phyloP scores from a whole-genome alignment of 257 asterid genomes.

The Solanum appendiculatum region DNA sequence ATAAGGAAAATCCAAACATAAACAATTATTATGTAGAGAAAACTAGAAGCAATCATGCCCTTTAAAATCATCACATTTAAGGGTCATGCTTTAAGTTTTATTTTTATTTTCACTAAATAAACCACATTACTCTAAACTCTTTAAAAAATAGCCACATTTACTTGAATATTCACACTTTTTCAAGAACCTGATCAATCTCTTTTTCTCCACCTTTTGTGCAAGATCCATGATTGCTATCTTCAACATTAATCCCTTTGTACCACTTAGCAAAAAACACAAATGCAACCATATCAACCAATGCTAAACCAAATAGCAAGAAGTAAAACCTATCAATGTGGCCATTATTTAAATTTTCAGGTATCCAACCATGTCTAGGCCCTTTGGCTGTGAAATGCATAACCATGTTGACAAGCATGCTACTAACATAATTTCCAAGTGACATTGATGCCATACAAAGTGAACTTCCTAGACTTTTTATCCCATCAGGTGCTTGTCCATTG shows the following conservation, averaged over 20 bases:
- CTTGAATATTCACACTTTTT: constrained; percentile 8
- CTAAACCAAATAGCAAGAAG: constrained; percentile 38
- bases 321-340: constrained; percentile 63
- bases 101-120: neutral
- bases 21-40: neutral
- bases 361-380: constrained; percentile 46
- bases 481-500: constrained; percentile 74
- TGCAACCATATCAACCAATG: constrained; percentile 35
- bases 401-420: constrained; percentile 51
- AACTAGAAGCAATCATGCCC: constrained; percentile 18
- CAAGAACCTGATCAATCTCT: constrained; percentile 1
- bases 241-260: constrained; percentile 31
- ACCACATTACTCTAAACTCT: neutral
- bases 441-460: constrained; percentile 79
- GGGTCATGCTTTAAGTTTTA: neutral
- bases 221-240: neutral
- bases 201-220: neutral
- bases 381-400: constrained; percentile 48
- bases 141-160: neutral
- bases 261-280: constrained; percentile 46
- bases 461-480: constrained; percentile 73
- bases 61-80: neutral
- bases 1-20: neutral
- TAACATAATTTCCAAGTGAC: constrained; percentile 60
- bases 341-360: constrained; percentile 43